Evolutionary conservation across 345 rosid genomes (phyloP).

Genomic region (Pistacia integerrima): DNA sequence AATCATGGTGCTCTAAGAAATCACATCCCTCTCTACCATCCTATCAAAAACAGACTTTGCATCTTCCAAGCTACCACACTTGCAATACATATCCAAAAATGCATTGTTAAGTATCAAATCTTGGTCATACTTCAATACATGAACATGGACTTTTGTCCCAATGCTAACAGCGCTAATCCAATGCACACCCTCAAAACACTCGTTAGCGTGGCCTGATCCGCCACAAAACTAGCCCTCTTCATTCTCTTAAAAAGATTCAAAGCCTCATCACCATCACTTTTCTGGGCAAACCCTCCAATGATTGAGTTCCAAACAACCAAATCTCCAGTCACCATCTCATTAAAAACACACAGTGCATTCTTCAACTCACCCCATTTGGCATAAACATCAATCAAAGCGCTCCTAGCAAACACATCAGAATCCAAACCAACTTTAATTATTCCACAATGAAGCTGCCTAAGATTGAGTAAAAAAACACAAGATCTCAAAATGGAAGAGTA

Average conservation of each 20-base stretch:
- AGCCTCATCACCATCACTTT: slow-evolving; percentile 52
- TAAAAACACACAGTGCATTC: slow-evolving; percentile 45
- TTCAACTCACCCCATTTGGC: slow-evolving; percentile 56
- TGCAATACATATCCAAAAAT: slow-evolving; percentile 76
- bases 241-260: slow-evolving; percentile 57
- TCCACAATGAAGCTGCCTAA: slow-evolving; percentile 58
- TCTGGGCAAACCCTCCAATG: slow-evolving; percentile 73
- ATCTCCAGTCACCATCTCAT: slow-evolving; percentile 62
- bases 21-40: slow-evolving; percentile 62
- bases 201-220: slow-evolving; percentile 58
- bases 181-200: slow-evolving; percentile 73
- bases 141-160: slow-evolving; percentile 78
- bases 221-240: slow-evolving; percentile 59
- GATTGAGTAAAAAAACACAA: slow-evolving; percentile 36
- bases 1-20: slow-evolving; percentile 85
- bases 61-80: slow-evolving; percentile 70
- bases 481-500: slow-evolving; percentile 67
- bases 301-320: slow-evolving; percentile 78
- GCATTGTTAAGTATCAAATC: slow-evolving; percentile 73
- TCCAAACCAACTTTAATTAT: slow-evolving; percentile 59
- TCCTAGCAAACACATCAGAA: slow-evolving; percentile 62
- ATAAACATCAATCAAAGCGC: slow-evolving; percentile 67
- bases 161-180: slow-evolving; percentile 54
- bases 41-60: slow-evolving; percentile 44
- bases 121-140: slow-evolving; percentile 55